Conservation (phyloP, 768 basidiomycete genomes). For the Sarcodon sp. region DNA sequence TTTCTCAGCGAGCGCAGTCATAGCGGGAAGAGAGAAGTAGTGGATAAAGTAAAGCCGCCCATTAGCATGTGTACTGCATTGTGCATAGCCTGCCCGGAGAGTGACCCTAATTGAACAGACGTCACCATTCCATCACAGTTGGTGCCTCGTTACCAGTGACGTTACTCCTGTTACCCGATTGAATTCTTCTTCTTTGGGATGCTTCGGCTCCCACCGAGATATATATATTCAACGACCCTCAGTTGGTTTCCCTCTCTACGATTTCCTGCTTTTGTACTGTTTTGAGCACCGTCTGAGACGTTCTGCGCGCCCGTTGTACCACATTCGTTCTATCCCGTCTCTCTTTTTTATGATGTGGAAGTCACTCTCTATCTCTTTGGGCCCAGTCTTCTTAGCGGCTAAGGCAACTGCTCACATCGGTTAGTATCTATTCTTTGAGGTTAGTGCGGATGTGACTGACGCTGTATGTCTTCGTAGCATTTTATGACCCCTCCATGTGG, state of each 20-base stretch:
- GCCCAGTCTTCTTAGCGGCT: slow-evolving; percentile 5
- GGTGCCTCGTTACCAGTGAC: too few relatives aligned
- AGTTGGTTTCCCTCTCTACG: neutral
- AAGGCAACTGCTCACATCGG: slow-evolving; percentile 9
- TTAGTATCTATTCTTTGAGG: neutral
- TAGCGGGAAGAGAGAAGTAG: slow-evolving; percentile 3
- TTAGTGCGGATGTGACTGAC: neutral
- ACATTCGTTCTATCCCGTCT: neutral
- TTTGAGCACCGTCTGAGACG: neutral
- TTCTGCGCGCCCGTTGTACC: neutral
- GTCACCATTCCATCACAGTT: too few relatives aligned
- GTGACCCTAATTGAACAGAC: too few relatives aligned
- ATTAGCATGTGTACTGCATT: too few relatives aligned
- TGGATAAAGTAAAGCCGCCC: too few relatives aligned
- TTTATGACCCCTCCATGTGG: slow-evolving; percentile 22
- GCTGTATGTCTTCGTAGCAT: slow-evolving; percentile 7
- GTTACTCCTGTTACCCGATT: too few relatives aligned
- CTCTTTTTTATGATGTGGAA: neutral
- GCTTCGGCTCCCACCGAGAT: too few relatives aligned
- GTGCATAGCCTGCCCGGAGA: too few relatives aligned
- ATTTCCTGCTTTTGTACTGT: neutral
- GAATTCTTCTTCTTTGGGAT: too few relatives aligned
- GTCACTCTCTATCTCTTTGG: slow-evolving; percentile 2
- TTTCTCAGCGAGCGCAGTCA: slow-evolving; percentile 18
- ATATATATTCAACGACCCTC: too few relatives aligned